Evolutionary conservation across 768 basidiomycete genomes (phyloP), one percentile per base, ranked within the genome.

Genomic region (Daedaleopsis sinensis): DNA sequence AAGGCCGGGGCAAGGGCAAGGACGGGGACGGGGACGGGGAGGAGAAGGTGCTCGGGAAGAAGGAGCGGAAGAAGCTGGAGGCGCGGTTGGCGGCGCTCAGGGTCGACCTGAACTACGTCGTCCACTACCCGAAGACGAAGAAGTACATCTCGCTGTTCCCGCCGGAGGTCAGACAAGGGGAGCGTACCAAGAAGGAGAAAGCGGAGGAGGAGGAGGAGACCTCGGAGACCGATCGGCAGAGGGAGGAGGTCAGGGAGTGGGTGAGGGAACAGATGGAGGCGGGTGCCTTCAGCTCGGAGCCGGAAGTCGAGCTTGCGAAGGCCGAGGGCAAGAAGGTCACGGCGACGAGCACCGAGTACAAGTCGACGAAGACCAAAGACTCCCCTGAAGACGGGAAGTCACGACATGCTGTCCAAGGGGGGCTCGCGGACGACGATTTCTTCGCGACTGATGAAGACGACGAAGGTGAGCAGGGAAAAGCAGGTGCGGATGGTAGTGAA

Each of bases 91-190:
- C 76, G 10, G 82, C 87, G 58, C 78, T 92, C 16, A 82, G 96
- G n/a, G 82, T 96, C 15, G 94, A 96, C 71, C 79, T 97, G 48
- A 95, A 96, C 72, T 98, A 98, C 71, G 85, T 96, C 52, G 71
- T 94, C 92, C 85, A 93, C 72, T 94, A 90, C 72, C 93, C 93
- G 6, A 94, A 91, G 73, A 78, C 82, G 12, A 84, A 88, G 70
- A 96, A 93, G 78, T 97, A 98, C 71, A 85, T 97, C 35, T 92
- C 94, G 1, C 81, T 98, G 27, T 96, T 94, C 72, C 93, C 95
- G 6, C 84, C 89, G 0, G 86, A 87, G 68, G 74, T 79, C 18
- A 24, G 52, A 66, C 55, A 44, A 52, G 57, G 39, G 23, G 63
- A 10, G 67, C 66, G 69, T 61, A 58, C n/a, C 64, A 61, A 24